Conservation (phyloP, 1,284 basidiomycete genomes). For the Xanthoconium separans region DNA sequence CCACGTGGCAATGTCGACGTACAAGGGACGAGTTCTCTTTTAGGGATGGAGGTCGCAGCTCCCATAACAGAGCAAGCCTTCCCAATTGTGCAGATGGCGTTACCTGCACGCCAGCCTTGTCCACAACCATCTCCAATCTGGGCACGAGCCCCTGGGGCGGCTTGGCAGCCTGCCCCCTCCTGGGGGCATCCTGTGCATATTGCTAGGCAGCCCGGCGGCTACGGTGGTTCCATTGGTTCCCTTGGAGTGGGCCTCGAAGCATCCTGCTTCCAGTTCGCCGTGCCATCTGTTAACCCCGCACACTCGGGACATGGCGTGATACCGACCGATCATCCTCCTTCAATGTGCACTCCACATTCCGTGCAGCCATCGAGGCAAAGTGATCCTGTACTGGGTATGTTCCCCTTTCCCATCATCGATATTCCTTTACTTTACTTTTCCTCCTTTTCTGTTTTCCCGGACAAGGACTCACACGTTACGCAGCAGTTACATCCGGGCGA, state of each 20-base stretch:
- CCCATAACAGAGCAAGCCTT: slow-evolving; percentile 4
- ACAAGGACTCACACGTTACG: slow-evolving; percentile 7
- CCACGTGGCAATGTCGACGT: not conserved
- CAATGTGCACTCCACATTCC: not conserved
- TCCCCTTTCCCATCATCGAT: not conserved
- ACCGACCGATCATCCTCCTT: not conserved
- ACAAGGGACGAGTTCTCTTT: not conserved
- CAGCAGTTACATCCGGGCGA: slow-evolving; percentile 11
- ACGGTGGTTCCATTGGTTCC: not conserved
- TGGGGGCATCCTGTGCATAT: slow-evolving; percentile 7
- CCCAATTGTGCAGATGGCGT: not conserved
- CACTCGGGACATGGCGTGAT: not conserved
- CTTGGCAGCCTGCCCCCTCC: slow-evolving; percentile 1
- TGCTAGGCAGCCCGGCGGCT: not conserved
- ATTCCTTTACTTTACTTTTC: not conserved
- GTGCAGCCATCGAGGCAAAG: not conserved
- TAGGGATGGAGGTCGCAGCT: not conserved
- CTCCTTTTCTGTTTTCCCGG: not conserved
- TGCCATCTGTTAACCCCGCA: not conserved
- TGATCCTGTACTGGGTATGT: slow-evolving; percentile 18
- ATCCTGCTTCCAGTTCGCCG: not conserved
- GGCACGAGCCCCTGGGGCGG: not conserved
- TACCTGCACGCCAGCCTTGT: not conserved
- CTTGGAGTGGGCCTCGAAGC: not conserved
- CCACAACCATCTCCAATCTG: not conserved